A percentile compares a stretch with the other conserved stretches of the same genome.
Evolutionary conservation across 768 basidiomycete genomes (phyloP).

Genomic region (Tylopilus subfusipes): DNA sequence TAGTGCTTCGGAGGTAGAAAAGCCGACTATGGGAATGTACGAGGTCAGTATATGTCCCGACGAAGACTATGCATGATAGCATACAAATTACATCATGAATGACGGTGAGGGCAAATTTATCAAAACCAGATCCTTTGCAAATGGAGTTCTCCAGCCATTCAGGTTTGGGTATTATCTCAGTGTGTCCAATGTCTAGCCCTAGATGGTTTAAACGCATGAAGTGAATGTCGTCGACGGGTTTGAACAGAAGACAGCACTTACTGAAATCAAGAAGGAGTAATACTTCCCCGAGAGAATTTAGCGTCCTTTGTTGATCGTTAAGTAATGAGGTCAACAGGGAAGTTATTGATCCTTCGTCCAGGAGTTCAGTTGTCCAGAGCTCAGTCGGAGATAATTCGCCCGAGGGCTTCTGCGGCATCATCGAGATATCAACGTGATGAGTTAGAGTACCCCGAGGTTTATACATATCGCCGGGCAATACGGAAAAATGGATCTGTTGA

Average conservation of each 20-base stretch:
- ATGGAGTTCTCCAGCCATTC: not conserved
- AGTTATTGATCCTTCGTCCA: not conserved
- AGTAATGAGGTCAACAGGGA: not conserved
- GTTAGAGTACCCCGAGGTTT: constrained; percentile 1
- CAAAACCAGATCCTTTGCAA: not conserved
- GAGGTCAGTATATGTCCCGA: not conserved
- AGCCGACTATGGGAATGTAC: not conserved
- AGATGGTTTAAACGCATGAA: not conserved
- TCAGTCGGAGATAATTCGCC: not conserved
- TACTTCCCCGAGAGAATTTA: not conserved
- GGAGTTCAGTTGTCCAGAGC: not conserved
- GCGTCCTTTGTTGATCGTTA: not conserved
- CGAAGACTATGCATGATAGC: not conserved
- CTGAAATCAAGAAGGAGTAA: constrained; percentile 4
- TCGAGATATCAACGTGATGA: not conserved
- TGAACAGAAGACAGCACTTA: not conserved
- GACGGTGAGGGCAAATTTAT: not conserved
- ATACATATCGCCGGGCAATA: not conserved
- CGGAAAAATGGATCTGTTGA: constrained; percentile 3
- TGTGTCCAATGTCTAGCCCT: not conserved
- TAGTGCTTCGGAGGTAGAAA: not conserved
- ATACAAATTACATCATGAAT: not conserved
- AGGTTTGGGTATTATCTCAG: not conserved
- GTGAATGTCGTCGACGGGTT: not conserved
- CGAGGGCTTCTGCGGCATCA: not conserved